Evolutionary conservation across 257 asterid genomes (phyloP), one percentile per base, ranked within the genome.

Genomic region (Fraxinus anomala): DNA sequence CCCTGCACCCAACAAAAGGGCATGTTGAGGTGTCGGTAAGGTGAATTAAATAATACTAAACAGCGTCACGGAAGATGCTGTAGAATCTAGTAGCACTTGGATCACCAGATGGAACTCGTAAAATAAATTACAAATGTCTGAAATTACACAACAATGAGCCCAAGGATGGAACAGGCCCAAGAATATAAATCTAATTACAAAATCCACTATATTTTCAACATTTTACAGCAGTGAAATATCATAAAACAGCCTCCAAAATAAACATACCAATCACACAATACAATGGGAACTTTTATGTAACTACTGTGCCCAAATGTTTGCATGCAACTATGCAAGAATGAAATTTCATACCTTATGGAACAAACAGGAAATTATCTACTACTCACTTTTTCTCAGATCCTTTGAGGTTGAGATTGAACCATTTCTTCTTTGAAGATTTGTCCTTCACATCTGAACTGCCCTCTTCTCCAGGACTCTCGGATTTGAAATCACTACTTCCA

Each of bases 371-470:
- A 66, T 72, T 31, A 31, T 4, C 44, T 30, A 26, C 59, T 19
- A 36, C 65, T 86, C 86, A 79, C 82, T 84, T 91, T 78, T 87
- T 91, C 37, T 93, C 98, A 0, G 94, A 91, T 69, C 97, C 97
- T 87, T 92, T 92, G 70, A 90, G 87, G 86, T 93, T 90, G 69
- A 94, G 93, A 87, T 88, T 89, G 73, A 94, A 92, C 97, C 99
- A 92, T 85, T 90, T 90, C 87, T 89, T 93, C 86, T 84, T 96
- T 3, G 91, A 74, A 30, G 96, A 86, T 77, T 89, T 95, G 77
- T 95, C 99, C 82, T 93, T 96, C 2, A 94, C 86, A 79, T 96
- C 99, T 66, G 99, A 87, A 86, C 94, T 92, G 73, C 98, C 90
- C 74, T 95, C 99, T 59, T 92, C 99, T 37, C 88, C 92, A 23